Evolutionary conservation across 2,329 filamentous ascomycete genomes (phyloP).

Genomic region (Juglanconis oblonga): DNA sequence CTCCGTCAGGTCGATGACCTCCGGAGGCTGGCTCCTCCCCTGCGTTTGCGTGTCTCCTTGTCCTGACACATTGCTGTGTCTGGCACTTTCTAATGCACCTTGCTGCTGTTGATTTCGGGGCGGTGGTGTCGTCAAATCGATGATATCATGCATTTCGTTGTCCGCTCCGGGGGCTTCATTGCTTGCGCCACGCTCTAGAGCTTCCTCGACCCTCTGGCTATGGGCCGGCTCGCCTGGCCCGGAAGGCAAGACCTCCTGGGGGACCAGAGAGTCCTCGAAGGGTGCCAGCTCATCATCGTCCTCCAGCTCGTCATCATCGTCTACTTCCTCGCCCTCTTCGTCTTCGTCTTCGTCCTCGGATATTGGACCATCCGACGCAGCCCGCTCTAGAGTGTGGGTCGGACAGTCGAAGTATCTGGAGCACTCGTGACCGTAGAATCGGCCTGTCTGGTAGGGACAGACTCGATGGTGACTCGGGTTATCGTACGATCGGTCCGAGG

Average conservation of each 20-base stretch:
- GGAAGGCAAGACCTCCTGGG: conserved; percentile 11
- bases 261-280: background rate
- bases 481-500: conserved; percentile 2
- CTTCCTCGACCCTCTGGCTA: background rate
- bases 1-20: conserved; percentile 18
- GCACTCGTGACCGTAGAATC: conserved; percentile 43
- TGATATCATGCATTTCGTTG: background rate
- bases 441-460: conserved; percentile 38
- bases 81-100: background rate
- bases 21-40: background rate
- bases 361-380: background rate
- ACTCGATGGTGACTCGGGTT: background rate
- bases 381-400: conserved; percentile 40
- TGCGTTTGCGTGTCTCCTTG: background rate
- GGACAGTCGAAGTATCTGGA: conserved; percentile 48
- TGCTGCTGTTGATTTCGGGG: background rate
- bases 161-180: background rate
- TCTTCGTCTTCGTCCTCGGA: conserved; percentile 28
- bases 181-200: background rate
- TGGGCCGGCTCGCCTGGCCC: background rate
- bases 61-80: background rate
- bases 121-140: conserved; percentile 11
- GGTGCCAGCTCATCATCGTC: background rate
- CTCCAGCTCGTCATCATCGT: background rate
- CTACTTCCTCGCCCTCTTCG: conserved; percentile 14